A percentile compares a stretch with the other conserved stretches of the same genome.
phyloP scores from a whole-genome alignment of 2,329 filamentous ascomycete species.

The Aureobasidium pullulans region DNA sequence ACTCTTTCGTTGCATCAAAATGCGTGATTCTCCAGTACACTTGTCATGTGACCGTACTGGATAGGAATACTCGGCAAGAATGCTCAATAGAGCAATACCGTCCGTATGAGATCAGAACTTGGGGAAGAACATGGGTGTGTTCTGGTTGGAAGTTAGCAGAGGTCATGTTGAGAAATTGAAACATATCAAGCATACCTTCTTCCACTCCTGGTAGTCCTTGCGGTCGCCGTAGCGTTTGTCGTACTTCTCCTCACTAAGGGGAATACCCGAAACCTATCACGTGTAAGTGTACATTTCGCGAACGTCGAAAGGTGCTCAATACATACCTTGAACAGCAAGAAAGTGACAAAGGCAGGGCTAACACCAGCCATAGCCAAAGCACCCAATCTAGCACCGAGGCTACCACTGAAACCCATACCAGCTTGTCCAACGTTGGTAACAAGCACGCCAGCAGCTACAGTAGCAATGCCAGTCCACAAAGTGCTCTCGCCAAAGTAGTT shows the following conservation, averaged over 20 bases:
- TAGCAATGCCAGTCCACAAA: slow-evolving; percentile 61
- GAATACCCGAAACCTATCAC: slow-evolving; percentile 45
- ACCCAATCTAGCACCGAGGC: slow-evolving; percentile 34
- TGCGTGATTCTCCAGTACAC: neutral
- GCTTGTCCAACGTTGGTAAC: slow-evolving; percentile 46
- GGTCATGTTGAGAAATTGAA: neutral
- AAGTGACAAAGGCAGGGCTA: slow-evolving; percentile 58
- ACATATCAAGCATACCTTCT: slow-evolving; percentile 23
- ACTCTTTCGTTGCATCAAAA: neutral
- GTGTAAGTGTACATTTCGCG: neutral
- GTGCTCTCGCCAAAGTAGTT: slow-evolving; percentile 68
- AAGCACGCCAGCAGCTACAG: slow-evolving; percentile 51
- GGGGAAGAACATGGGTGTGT: slow-evolving; percentile 58
- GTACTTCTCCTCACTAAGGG: slow-evolving; percentile 62
- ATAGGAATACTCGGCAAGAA: too few species aligned
- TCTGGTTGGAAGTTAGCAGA: slow-evolving; percentile 29
- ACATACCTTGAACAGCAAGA: slow-evolving; percentile 56
- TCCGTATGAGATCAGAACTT: slow-evolving; percentile 40
- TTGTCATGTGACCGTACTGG: neutral
- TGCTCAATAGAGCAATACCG: neutral
- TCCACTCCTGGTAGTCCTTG: slow-evolving; percentile 62
- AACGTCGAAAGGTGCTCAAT: neutral
- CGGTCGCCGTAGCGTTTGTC: slow-evolving; percentile 56
- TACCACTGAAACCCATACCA: slow-evolving; percentile 49
- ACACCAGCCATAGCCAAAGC: slow-evolving; percentile 46